Percentiles rank a stretch among this genome's conserved stretches.
These are phyloP conservation scores for Colletotrichum chrysophilum DNA, from an alignment of 2,329 filamentous ascomycete species.

Conservation along the genomic window DNA sequence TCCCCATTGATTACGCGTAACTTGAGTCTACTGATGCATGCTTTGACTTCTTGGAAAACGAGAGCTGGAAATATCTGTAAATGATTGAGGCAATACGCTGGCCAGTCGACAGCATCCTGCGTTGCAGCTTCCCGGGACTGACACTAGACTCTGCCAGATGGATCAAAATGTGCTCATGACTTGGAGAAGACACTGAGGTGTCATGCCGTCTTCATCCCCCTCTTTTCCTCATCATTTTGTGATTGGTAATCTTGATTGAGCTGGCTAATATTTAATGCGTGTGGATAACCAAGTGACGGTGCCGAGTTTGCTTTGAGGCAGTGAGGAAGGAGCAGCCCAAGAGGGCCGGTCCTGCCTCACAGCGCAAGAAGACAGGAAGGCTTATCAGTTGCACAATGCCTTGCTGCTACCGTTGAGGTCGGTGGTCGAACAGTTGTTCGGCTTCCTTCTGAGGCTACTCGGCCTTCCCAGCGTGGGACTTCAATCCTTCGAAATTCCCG, in stretches of 20 bases:
- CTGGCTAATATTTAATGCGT: rapidly evolving
- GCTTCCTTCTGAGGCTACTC: neutral
- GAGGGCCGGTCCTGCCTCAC: neutral
- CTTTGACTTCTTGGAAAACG: too few species aligned
- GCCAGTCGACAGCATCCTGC: rapidly evolving
- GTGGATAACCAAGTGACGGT: neutral
- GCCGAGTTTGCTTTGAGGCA: rapidly evolving
- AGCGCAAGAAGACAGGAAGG: neutral
- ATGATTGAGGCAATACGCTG: neutral
- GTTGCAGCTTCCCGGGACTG: rapidly evolving
- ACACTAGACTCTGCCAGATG: rapidly evolving
- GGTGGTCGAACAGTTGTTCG: neutral
- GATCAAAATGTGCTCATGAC: neutral
- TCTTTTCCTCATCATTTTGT: neutral
- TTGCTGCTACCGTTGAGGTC: neutral
- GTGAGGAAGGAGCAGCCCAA: neutral
- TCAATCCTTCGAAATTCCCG: neutral
- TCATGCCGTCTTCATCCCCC: neutral
- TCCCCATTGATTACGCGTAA: neutral
- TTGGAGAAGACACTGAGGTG: neutral
- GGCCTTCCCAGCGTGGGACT: neutral
- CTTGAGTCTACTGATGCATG: neutral
- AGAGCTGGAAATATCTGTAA: neutral
- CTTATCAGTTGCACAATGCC: neutral
- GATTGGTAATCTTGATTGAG: neutral